Evolutionary conservation across 2,329 filamentous ascomycete species (phyloP).

Genomic region (Phialophora chinensis): DNA sequence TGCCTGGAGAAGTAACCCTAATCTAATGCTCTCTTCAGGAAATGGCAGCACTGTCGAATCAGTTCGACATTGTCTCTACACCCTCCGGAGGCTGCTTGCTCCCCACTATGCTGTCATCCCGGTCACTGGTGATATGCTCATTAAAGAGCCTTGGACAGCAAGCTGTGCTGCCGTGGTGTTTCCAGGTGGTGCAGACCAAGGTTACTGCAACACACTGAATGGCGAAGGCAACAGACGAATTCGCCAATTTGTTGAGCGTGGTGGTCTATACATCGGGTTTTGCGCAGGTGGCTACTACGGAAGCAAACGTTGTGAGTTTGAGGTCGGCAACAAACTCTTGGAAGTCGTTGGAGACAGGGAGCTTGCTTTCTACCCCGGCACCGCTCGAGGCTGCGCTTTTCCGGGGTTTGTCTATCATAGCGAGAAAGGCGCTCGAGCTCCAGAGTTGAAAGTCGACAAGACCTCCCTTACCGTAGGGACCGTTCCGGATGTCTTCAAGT

Average conservation of each 20-base stretch:
- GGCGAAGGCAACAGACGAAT: conserved; percentile 87
- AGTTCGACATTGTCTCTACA: conserved; percentile 85
- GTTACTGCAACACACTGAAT: conserved; percentile 86
- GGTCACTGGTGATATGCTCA: conserved; percentile 74
- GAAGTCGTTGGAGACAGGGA: conserved; percentile 87
- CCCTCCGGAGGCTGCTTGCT: conserved; percentile 81
- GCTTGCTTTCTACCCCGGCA: conserved; percentile 84
- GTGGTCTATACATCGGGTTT: conserved; percentile 86
- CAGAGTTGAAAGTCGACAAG: conserved; percentile 68
- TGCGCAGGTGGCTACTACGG: conserved; percentile 97
- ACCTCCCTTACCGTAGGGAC: conserved; percentile 60
- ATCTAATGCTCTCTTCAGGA: conserved; percentile 60
- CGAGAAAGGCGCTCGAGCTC: conserved; percentile 80
- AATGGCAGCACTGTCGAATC: conserved; percentile 86
- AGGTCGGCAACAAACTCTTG: conserved; percentile 78
- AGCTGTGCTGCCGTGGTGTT: conserved; percentile 90
- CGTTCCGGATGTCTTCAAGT: conserved; percentile 68
- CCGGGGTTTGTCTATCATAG: conserved; percentile 88
- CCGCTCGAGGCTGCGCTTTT: conserved; percentile 85
- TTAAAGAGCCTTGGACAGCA: conserved; percentile 89
- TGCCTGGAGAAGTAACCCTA: conserved; percentile 39
- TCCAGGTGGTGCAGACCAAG: conserved; percentile 91
- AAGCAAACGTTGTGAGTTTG: conserved; percentile 81
- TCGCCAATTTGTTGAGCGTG: conserved; percentile 79
- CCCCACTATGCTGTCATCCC: conserved; percentile 93